A percentile compares a stretch with the other conserved stretches of the same genome.
phyloP scores from a whole-genome alignment of 331 rosid species.

The Cucumis variabilis region DNA sequence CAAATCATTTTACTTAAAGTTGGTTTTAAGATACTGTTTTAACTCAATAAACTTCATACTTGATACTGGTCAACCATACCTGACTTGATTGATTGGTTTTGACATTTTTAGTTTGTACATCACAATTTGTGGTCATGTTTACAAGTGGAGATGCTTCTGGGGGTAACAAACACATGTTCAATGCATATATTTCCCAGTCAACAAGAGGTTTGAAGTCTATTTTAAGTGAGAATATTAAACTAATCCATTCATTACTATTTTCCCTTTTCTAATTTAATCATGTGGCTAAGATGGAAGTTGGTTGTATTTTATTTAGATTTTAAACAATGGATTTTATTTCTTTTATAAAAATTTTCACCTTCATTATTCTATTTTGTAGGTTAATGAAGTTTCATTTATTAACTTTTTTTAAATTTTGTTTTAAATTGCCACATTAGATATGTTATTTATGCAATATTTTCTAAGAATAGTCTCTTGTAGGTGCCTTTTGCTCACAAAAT shows the following conservation, averaged over 20 bases:
- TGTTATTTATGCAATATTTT: slow-evolving; percentile 4
- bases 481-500: neutral
- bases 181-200: slow-evolving; percentile 86
- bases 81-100: slow-evolving; percentile 30
- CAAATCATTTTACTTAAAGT: neutral
- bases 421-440: neutral
- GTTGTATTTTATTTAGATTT: too few relatives aligned
- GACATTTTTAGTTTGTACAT: slow-evolving; percentile 69
- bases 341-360: too few relatives aligned
- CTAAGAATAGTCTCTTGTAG: neutral
- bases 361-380: neutral
- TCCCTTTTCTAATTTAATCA: too few relatives aligned
- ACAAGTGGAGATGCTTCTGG: slow-evolving; percentile 59
- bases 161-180: slow-evolving; percentile 55
- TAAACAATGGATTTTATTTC: too few relatives aligned
- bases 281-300: too few relatives aligned
- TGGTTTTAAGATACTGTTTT: neutral
- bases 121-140: slow-evolving; percentile 92
- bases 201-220: slow-evolving; percentile 80
- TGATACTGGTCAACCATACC: neutral
- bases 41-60: neutral
- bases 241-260: too few relatives aligned
- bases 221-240: slow-evolving; percentile 73
- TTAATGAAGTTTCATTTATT: neutral
- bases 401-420: neutral